These are phyloP conservation scores for Cercophora sp. DNA, from an alignment of 495 filamentous ascomycete genomes.

Conservation along the genomic window DNA sequence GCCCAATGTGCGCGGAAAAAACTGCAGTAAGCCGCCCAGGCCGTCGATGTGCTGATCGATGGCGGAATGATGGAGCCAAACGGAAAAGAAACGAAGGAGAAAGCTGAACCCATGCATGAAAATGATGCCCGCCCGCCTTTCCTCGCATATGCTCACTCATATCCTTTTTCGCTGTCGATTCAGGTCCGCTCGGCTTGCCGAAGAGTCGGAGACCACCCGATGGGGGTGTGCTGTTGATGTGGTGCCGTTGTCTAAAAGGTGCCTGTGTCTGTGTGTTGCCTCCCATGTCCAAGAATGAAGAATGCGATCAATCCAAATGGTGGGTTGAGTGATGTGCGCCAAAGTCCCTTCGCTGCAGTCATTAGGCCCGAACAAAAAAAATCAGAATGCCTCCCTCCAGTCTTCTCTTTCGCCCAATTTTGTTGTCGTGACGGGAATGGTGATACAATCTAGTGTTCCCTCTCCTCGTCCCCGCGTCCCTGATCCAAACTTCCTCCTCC, in stretches of 20 bases:
- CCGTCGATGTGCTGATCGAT: not conserved
- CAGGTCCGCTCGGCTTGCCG: not conserved
- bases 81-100: not conserved
- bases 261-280: constrained; percentile 7
- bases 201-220: not conserved
- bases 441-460: constrained; percentile 3
- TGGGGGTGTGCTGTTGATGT: constrained; percentile 9
- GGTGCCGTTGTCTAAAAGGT: constrained; percentile 5
- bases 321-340: not conserved
- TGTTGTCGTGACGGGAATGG: not conserved
- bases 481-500: not conserved
- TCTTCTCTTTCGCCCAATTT: not conserved
- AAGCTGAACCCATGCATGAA: not conserved
- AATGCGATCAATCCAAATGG: not conserved
- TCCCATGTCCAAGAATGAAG: constrained; percentile 1
- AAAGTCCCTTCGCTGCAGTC: constrained; percentile 4
- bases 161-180: not conserved
- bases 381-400: constrained; percentile 7
- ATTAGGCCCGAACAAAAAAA: not conserved
- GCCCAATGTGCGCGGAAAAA: not conserved
- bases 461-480: not conserved
- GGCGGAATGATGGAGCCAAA: not conserved
- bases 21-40: not conserved
- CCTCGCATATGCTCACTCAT: not conserved
- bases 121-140: not conserved